phyloP scores from a whole-genome alignment of 495 filamentous ascomycete genomes.

The Trichoderma orchidacearum region DNA sequence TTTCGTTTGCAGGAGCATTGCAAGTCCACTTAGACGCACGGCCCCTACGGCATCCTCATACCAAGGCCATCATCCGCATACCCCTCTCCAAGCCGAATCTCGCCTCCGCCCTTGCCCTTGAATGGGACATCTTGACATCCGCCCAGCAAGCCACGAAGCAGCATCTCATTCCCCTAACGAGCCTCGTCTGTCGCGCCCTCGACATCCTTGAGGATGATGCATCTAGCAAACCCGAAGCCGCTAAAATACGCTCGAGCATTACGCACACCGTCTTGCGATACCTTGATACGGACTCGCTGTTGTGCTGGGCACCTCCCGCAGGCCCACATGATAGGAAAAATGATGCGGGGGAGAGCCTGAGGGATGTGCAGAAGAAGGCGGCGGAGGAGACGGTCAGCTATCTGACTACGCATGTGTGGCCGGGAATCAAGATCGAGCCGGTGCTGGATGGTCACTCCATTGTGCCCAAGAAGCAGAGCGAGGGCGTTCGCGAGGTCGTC shows the following conservation, averaged over 20 bases:
- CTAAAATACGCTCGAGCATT: slow-evolving; percentile 39
- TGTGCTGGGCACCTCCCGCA: slow-evolving; percentile 68
- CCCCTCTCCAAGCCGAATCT: slow-evolving; percentile 67
- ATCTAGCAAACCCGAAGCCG: slow-evolving; percentile 6
- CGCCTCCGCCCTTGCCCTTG: slow-evolving; percentile 73
- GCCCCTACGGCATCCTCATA: slow-evolving; percentile 60
- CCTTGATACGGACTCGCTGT: slow-evolving; percentile 81
- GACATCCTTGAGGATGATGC: slow-evolving; percentile 58
- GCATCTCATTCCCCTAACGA: slow-evolving; percentile 85
- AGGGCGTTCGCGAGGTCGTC: slow-evolving; percentile 60
- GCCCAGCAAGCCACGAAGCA: slow-evolving; percentile 62
- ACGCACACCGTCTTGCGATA: slow-evolving; percentile 63
- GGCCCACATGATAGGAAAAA: slow-evolving; percentile 18
- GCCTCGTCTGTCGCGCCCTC: slow-evolving; percentile 61
- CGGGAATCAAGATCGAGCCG: slow-evolving; percentile 61
- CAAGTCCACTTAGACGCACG: slow-evolving; percentile 70
- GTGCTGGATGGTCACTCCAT: slow-evolving; percentile 63
- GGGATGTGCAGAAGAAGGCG: slow-evolving; percentile 55
- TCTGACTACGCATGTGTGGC: slow-evolving; percentile 68
- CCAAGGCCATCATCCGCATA: slow-evolving; percentile 50
- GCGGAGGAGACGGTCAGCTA: slow-evolving; percentile 55
- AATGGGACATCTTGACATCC: slow-evolving; percentile 79
- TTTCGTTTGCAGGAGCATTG: slow-evolving; percentile 35
- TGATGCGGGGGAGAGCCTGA: slow-evolving; percentile 36
- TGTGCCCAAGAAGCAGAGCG: slow-evolving; percentile 53